A percentile compares a stretch with the other conserved stretches of the same genome.
These are phyloP conservation scores for Corinectria fuckeliana DNA, from an alignment of 2,329 filamentous ascomycete genomes.

Conservation along the genomic window DNA sequence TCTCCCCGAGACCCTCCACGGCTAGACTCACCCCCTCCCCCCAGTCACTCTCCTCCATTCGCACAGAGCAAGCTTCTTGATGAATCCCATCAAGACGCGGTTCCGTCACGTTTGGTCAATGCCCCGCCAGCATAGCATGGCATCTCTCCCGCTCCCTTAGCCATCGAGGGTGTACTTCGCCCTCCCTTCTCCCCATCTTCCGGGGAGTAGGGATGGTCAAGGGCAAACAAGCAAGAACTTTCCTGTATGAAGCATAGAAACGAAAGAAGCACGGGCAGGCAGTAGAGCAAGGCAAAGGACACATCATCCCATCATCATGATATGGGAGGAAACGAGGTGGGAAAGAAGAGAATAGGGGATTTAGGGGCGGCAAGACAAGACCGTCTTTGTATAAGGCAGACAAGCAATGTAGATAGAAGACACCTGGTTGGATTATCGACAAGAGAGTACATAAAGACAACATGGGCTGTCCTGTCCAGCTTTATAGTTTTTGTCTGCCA, in stretches of 20 bases:
- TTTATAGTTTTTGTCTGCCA: constrained; percentile 36
- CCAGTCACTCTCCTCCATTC: constrained; percentile 20
- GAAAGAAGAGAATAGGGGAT: constrained; percentile 29
- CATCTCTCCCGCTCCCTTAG: constrained; percentile 9
- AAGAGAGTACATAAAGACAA: constrained; percentile 34
- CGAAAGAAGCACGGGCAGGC: constrained; percentile 19
- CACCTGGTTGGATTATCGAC: constrained; percentile 28
- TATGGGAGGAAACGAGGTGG: constrained; percentile 15
- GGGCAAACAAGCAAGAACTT: constrained; percentile 25
- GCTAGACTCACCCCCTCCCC: constrained; percentile 16
- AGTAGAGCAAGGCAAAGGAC: constrained; percentile 27
- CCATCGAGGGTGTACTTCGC: constrained; percentile 12
- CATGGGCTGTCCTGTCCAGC: constrained; percentile 35
- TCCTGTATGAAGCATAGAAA: constrained; percentile 24
- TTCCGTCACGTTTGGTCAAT: constrained; percentile 23
- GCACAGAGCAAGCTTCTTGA: constrained; percentile 24
- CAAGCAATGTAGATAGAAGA: constrained; percentile 36
- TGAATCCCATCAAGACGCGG: constrained; percentile 18
- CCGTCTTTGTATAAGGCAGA: constrained; percentile 24
- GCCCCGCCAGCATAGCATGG: constrained; percentile 20
- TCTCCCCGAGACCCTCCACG: constrained; percentile 10
- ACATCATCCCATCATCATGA: constrained; percentile 28
- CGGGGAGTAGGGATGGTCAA: constrained; percentile 22
- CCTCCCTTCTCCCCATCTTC: constrained; percentile 9
- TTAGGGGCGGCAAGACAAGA: constrained; percentile 21